These are phyloP conservation scores for Amanita molliuscula DNA, from an alignment of 768 basidiomycete genomes.

Conservation along the genomic window DNA sequence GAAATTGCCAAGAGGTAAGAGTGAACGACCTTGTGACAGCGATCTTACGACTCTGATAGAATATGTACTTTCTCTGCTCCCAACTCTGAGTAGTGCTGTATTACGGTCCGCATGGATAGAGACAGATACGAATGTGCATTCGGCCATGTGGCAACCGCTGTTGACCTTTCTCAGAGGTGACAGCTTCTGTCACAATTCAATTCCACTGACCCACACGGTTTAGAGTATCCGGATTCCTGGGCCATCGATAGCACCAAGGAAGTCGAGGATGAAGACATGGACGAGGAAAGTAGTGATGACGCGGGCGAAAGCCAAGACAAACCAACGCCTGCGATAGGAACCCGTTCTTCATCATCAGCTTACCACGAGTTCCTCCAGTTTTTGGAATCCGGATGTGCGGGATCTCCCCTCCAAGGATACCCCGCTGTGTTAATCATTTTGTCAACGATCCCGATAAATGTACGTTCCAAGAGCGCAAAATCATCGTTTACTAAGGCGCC, in stretches of 20 bases:
- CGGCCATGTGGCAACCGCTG: constrained; percentile 59
- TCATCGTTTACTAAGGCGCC: not conserved
- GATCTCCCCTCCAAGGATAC: constrained; percentile 71
- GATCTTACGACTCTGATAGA: constrained; percentile 8
- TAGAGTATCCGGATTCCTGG: constrained; percentile 67
- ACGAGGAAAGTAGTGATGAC: constrained; percentile 20
- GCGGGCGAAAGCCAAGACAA: not conserved
- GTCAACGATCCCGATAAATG: constrained; percentile 66
- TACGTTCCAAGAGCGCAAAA: constrained; percentile 21
- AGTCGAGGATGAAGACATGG: constrained; percentile 18
- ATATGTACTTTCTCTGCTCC: constrained; percentile 21
- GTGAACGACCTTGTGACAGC: not conserved
- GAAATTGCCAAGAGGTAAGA: constrained; percentile 34
- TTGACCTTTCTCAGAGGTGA: constrained; percentile 65
- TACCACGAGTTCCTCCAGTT: constrained; percentile 74
- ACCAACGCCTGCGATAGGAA: not conserved
- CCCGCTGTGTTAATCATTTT: constrained; percentile 73
- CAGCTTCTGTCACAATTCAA: not conserved
- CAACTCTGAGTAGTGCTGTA: constrained; percentile 42
- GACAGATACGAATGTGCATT: constrained; percentile 57
- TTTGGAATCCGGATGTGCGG: constrained; percentile 70
- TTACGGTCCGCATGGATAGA: constrained; percentile 67
- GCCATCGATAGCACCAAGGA: constrained; percentile 28
- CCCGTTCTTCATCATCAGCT: constrained; percentile 25
- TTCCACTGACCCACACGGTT: not conserved